Evolutionary conservation across 768 basidiomycete genomes (phyloP), one percentile per base, ranked within the genome.

Genomic region (Boletus subcaerulescens): DNA sequence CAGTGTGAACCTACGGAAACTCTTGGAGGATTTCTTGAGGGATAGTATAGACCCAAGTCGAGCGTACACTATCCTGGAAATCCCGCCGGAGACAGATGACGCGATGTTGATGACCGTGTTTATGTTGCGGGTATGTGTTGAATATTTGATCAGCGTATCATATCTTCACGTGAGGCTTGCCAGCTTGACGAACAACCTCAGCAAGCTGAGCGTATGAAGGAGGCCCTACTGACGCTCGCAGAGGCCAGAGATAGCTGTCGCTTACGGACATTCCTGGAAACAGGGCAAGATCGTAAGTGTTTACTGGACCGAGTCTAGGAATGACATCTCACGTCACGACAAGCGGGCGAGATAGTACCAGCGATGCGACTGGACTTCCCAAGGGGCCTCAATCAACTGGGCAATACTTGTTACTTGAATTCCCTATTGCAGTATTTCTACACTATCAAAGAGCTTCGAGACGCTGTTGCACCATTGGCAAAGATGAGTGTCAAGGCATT

Each of bases 381-480:
- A 26, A 81, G 92, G 53, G 93, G 93, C 6, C 78, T 95, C 29
- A 89, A 93, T 65, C 93, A 95, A 65, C 79, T 92, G 20, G 91
- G 91, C 47, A 93, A 93, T 62, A 93, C 91, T 0, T 93, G 92
- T 64, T 93, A 92, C 64, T 75, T 91, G 45, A 93, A 92, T 65
- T 93, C 88, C 36, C 74, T 89, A 33, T 53, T 64, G 41, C 66
- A 96, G 88, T 97, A 96, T 69, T 95, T 97, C 68, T 96, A 93
- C 69, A 96, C 93, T n/a, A 93, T 97, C 71, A 89, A 83, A 65
- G 91, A 94, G 35, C 80, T 97, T 26, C 81, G 94, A 32, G 85
- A 87, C 18, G 85, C 89, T 7, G 84, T 96, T 10, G 74, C 73
- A 31, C 82, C 79, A 18, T 77, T 86, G 74, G 79, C 78, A 24